Evolutionary conservation across 306 rosid genomes (phyloP).

Genomic region (Prunus persica): DNA sequence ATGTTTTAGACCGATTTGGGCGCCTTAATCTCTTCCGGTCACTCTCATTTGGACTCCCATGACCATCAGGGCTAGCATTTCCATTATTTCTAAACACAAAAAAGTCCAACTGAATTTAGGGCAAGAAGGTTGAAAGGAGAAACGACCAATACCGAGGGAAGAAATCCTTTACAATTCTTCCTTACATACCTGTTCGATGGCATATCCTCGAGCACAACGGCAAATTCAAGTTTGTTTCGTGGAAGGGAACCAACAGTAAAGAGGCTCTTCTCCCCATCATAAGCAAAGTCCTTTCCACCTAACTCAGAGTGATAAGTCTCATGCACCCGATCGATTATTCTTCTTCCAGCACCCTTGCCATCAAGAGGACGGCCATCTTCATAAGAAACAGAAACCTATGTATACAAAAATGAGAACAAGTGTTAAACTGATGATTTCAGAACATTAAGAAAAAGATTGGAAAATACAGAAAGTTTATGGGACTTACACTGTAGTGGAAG

Average conservation of each 20-base stretch:
- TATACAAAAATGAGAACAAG: background rate
- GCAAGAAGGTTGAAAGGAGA: background rate
- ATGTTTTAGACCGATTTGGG: constrained; percentile 56
- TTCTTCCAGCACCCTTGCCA: constrained; percentile 77
- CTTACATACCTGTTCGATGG: constrained; percentile 53
- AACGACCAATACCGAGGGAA: background rate
- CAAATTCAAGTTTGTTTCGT: constrained; percentile 75
- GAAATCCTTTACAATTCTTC: background rate
- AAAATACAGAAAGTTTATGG: background rate
- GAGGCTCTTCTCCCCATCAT: constrained; percentile 87
- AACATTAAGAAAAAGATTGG: background rate
- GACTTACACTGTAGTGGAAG: constrained; percentile 83
- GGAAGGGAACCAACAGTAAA: constrained; percentile 88
- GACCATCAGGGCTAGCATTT: constrained; percentile 49
- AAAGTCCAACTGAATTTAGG: background rate
- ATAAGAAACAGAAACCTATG: constrained; percentile 67
- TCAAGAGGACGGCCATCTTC: constrained; percentile 96
- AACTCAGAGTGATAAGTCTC: constrained; percentile 70
- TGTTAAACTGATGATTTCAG: background rate
- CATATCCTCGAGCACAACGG: constrained; percentile 73
- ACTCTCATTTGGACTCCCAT: constrained; percentile 54
- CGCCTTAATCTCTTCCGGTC: constrained; percentile 78
- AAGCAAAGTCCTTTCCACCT: constrained; percentile 79
- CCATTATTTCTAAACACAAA: constrained; percentile 56
- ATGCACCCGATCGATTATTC: constrained; percentile 66